Base-by-base conservation (phyloP, 108 stramenopile genomes). In the Stephanodiscus minutulus region DNA sequence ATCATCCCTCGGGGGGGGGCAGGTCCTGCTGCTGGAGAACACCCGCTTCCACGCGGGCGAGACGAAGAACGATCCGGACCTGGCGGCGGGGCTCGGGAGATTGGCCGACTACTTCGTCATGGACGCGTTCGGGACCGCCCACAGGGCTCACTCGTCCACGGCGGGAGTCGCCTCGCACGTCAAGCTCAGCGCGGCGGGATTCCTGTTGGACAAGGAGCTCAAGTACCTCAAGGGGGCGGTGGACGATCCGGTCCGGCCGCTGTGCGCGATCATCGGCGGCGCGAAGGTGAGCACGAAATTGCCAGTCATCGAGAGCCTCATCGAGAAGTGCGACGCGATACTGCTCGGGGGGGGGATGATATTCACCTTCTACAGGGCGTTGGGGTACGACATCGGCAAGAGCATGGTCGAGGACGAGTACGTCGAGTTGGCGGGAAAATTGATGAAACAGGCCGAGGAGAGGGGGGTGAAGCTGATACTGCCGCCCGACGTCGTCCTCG, bases 61-160 rank as follows among this genome's bases (percentile, higher is more conserved):
- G 68, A 91, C 95, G 8, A 91, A 93, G 74, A 96, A 96, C 68
- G 95, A 90, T 74, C 67, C 81, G 13, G 85, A 65, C 48, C 87
- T 98, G 35, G 77, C 88, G 13, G 86, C 71, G 2, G 93, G 91
- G 5, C 74, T 98, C 20, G 94, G 94, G 54, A 96, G 91, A 57
- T 71, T 95, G 35, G 95, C 93, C 13, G 91, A 94, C 68, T 91
- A 95, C 66, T 99, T 94, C 83, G 98, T 98, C 49, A 98, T 97
- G 91, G 99, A 99, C 79, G 99, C 99, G 43, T 99, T 99, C 74
- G 99, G 99, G 29, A 99, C 99, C 31, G 97, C 99, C 25, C 99
- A 99, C 79, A 91, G 99, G 18, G 99, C 98, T 10, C 99, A 99
- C 83, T 91, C 90, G 54, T 96, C 95, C 46, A 99, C 97, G 27